Conservation (phyloP, 106 monocot genomes). For the Narthecium ossifragum region DNA sequence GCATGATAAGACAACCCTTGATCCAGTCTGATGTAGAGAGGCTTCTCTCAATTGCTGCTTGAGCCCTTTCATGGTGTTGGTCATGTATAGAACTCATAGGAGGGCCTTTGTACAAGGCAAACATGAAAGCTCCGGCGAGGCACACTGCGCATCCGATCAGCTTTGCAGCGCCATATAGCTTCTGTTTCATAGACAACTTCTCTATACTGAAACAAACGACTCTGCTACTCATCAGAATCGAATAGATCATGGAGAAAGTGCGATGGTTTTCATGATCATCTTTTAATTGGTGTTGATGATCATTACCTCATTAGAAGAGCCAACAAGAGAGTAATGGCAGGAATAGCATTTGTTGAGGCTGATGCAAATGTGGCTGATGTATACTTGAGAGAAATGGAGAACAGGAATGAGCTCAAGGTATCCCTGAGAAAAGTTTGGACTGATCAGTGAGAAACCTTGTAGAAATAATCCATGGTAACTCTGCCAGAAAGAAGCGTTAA, state of each 20-base stretch:
- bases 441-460: too few species aligned
- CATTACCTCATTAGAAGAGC: not conserved
- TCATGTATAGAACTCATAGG: not conserved
- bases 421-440: not conserved
- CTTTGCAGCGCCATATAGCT: slow-evolving; percentile 3
- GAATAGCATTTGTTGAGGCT: slow-evolving; percentile 1
- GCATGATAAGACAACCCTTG: not conserved
- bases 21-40: not conserved
- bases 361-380: slow-evolving; percentile 5
- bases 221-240: not conserved
- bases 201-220: not conserved
- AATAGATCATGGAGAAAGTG: too few species aligned
- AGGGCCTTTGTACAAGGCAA: slow-evolving; percentile 2
- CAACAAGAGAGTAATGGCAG: not conserved
- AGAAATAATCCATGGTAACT: too few species aligned
- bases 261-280: too few species aligned
- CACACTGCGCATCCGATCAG: not conserved
- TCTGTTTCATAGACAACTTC: not conserved
- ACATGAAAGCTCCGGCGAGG: not conserved
- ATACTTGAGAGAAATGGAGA: not conserved
- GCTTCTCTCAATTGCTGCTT: not conserved
- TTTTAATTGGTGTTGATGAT: not conserved
- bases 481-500: too few species aligned
- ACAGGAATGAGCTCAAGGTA: not conserved
- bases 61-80: not conserved